phyloP scores from a whole-genome alignment of 2,329 filamentous ascomycete genomes.

The Trichoderma arundinaceum region DNA sequence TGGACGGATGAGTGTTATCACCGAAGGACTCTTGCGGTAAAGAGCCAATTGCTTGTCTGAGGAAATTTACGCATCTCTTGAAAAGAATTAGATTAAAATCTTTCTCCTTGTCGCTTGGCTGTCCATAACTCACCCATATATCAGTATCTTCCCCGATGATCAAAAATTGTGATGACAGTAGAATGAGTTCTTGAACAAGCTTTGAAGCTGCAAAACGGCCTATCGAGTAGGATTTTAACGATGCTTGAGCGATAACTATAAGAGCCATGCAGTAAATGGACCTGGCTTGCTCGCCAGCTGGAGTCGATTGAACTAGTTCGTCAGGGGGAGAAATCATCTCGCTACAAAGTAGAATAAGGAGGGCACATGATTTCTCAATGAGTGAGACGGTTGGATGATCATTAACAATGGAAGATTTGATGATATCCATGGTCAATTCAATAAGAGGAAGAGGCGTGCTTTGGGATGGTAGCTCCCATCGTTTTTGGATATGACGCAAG shows the following conservation, averaged over 20 bases:
- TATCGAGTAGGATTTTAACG: constrained; percentile 43
- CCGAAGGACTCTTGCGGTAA: constrained; percentile 35
- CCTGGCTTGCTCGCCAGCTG: constrained; percentile 40
- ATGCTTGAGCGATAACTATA: constrained; percentile 46
- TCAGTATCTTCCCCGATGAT: constrained; percentile 46
- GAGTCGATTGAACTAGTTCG: constrained; percentile 41
- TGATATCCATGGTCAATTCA: constrained; percentile 46
- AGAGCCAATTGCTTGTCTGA: constrained; percentile 39
- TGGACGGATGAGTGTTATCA: constrained; percentile 39
- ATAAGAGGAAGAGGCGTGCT: constrained; percentile 46
- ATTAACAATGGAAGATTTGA: constrained; percentile 35
- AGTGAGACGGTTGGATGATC: constrained; percentile 36
- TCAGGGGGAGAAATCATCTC: constrained; percentile 47
- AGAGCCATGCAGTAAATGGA: constrained; percentile 48
- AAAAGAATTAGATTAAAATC: constrained; percentile 34
- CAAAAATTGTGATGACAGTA: constrained; percentile 43
- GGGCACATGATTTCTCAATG: constrained; percentile 46
- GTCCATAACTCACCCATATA: constrained; percentile 47
- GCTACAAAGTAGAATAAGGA: constrained; percentile 51
- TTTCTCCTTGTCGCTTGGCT: not conserved
- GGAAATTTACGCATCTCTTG: constrained; percentile 42
- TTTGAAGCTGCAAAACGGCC: constrained; percentile 51
- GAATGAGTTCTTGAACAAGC: constrained; percentile 50
- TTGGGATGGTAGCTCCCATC: constrained; percentile 44
- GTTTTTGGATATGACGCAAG: constrained; percentile 49